Conservation (phyloP, 257 asterid species). For the Jacaranda copaia region DNA sequence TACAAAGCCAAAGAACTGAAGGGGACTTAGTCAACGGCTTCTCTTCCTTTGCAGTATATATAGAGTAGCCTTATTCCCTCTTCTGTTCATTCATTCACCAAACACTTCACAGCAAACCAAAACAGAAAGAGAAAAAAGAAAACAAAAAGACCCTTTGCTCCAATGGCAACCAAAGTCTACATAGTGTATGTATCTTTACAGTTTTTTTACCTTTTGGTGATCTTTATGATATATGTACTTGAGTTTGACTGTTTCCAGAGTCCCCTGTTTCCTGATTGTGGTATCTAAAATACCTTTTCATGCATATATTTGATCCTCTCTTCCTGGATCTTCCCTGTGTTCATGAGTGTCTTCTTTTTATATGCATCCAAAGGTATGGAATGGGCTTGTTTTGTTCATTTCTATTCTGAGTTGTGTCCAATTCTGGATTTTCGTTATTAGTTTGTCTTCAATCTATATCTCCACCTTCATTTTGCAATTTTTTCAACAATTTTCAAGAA, state of each 20-base stretch:
- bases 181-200: constrained; percentile 56
- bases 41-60: constrained; percentile 37
- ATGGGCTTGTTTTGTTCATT: background rate
- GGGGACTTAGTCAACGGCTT: constrained; percentile 41
- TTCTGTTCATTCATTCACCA: constrained; percentile 27
- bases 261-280: constrained; percentile 8
- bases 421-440: constrained; percentile 7
- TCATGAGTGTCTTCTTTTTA: background rate
- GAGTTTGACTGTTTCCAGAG: background rate
- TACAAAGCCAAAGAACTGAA: background rate
- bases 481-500: background rate
- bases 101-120: constrained; percentile 20
- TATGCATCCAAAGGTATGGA: background rate
- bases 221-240: background rate
- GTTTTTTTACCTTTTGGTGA: constrained; percentile 2
- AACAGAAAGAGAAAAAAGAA: background rate
- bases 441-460: constrained; percentile 2
- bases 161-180: constrained; percentile 74
- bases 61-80: constrained; percentile 27
- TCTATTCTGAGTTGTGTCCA: background rate
- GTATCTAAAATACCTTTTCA: background rate
- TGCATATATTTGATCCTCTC: background rate
- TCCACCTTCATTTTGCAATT: too few species aligned
- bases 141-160: background rate
- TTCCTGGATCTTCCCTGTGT: constrained; percentile 1